Evolutionary conservation across 2,329 filamentous ascomycete genomes (phyloP).

Genomic region (Fusarium continuum): DNA sequence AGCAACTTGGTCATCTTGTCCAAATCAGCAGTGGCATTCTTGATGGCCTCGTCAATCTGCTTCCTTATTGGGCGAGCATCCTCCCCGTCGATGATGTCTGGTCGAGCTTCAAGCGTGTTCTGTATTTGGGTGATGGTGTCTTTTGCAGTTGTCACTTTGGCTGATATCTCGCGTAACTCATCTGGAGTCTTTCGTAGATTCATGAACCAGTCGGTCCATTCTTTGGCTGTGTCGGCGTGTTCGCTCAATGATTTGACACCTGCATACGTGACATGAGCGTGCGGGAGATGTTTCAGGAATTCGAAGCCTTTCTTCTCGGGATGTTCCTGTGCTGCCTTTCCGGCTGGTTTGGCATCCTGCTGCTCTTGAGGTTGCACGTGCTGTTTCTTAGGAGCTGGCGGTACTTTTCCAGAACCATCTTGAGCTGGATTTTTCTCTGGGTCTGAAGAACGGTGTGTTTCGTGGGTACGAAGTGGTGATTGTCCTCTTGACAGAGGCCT

Average conservation of each 20-base stretch:
- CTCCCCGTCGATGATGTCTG: slow-evolving; percentile 46
- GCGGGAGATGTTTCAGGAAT: slow-evolving; percentile 39
- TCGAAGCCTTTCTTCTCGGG: slow-evolving; percentile 3
- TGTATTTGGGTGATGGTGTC: slow-evolving; percentile 48
- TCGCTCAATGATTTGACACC: slow-evolving; percentile 41
- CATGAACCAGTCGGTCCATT: slow-evolving; percentile 49
- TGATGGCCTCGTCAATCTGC: slow-evolving; percentile 45
- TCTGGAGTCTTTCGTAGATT: slow-evolving; percentile 45
- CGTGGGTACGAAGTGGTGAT: not conserved
- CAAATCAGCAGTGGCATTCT: slow-evolving; percentile 40
- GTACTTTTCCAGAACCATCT: not conserved
- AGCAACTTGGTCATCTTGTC: slow-evolving; percentile 46
- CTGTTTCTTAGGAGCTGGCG: not conserved
- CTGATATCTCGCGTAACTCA: slow-evolving; percentile 43
- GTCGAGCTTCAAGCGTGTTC: slow-evolving; percentile 40
- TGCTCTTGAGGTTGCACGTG: not conserved
- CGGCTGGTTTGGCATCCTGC: not conserved
- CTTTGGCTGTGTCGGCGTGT: slow-evolving; percentile 47
- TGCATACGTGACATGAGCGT: slow-evolving; percentile 41
- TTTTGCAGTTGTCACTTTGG: slow-evolving; percentile 42
- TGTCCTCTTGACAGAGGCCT: slow-evolving; percentile 26
- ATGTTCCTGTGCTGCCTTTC: not conserved
- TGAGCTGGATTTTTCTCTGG: not conserved
- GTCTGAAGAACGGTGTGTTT: not conserved
- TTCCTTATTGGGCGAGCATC: slow-evolving; percentile 39